phyloP scores from a whole-genome alignment of 306 rosid genomes.

The Sindora glabra region DNA sequence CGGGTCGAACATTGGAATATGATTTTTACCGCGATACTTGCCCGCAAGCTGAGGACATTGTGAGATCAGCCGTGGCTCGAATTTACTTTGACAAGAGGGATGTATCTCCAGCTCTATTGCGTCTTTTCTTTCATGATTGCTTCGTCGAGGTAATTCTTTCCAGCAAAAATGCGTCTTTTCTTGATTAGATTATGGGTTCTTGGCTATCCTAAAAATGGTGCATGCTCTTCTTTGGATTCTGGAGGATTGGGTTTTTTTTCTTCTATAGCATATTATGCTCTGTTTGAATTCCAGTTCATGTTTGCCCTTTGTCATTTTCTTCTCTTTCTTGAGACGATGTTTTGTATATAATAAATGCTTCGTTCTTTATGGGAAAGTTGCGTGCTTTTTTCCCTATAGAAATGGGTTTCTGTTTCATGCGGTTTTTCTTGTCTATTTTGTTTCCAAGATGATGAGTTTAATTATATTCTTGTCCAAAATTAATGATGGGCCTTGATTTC shows the following conservation, averaged over 20 bases:
- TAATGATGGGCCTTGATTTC: neutral
- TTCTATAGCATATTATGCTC: neutral
- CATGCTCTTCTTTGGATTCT: neutral
- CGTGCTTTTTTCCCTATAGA: too few species aligned
- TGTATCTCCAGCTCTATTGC: conserved; percentile 55
- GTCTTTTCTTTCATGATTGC: conserved; percentile 91
- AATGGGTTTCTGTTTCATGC: too few species aligned
- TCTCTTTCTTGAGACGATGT: too few species aligned
- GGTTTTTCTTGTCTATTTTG: too few species aligned
- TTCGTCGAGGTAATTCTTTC: conserved; percentile 48
- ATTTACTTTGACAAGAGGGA: conserved; percentile 39
- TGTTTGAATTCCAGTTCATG: too few species aligned
- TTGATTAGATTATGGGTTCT: neutral
- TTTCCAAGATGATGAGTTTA: neutral
- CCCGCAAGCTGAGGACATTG: conserved; percentile 52
- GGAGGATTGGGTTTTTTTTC: neutral
- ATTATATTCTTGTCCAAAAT: neutral
- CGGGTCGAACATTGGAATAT: conserved; percentile 33
- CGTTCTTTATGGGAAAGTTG: too few species aligned
- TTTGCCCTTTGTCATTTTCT: too few species aligned
- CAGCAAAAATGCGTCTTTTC: neutral
- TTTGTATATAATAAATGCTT: too few species aligned
- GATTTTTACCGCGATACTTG: conserved; percentile 55
- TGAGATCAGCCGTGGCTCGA: conserved; percentile 41
- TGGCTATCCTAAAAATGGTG: neutral